phyloP scores from a whole-genome alignment of 768 basidiomycete genomes.

The Amanita jacksonii region DNA sequence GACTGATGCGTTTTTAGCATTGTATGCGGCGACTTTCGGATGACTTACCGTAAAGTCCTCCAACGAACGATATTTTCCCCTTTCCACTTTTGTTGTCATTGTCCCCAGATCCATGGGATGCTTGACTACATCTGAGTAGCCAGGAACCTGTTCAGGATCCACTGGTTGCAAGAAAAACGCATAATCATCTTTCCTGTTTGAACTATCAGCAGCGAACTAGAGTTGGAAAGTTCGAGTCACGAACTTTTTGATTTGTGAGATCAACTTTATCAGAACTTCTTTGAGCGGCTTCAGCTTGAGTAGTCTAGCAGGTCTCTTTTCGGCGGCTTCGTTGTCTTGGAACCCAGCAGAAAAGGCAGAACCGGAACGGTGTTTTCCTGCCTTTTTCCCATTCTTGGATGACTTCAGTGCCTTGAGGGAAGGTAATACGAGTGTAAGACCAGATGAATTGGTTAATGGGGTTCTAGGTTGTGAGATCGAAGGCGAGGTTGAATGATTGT shows the following conservation, averaged over 20 bases:
- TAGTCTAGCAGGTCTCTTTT: constrained; percentile 43
- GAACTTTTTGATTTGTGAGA: constrained; percentile 69
- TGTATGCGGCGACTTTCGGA: constrained; percentile 1
- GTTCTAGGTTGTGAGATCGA: constrained; percentile 20
- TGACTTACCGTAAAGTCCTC: constrained; percentile 68
- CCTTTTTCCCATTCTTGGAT: constrained; percentile 36
- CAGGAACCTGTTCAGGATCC: constrained; percentile 46
- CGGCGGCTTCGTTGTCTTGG: constrained; percentile 24
- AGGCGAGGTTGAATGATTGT: constrained; percentile 19
- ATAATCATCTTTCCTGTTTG: constrained; percentile 71
- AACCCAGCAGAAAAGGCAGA: constrained; percentile 14
- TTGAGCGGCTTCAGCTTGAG: constrained; percentile 72
- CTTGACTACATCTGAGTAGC: constrained; percentile 61
- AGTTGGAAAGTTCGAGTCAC: constrained; percentile 10
- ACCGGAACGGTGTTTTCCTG: constrained; percentile 12
- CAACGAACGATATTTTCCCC: constrained; percentile 67
- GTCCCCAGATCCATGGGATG: constrained; percentile 92
- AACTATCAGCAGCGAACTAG: constrained; percentile 8
- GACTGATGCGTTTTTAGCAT: constrained; percentile 27
- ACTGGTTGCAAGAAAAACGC: constrained; percentile 74
- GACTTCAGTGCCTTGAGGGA: constrained; percentile 54
- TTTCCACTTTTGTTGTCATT: constrained; percentile 68
- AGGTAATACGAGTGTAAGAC: constrained; percentile 58
- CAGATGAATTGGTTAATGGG: constrained; percentile 28
- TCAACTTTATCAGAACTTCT: constrained; percentile 60